Conservation (phyloP, 768 basidiomycete genomes). For the Gloeopeniophorella convolvens region DNA sequence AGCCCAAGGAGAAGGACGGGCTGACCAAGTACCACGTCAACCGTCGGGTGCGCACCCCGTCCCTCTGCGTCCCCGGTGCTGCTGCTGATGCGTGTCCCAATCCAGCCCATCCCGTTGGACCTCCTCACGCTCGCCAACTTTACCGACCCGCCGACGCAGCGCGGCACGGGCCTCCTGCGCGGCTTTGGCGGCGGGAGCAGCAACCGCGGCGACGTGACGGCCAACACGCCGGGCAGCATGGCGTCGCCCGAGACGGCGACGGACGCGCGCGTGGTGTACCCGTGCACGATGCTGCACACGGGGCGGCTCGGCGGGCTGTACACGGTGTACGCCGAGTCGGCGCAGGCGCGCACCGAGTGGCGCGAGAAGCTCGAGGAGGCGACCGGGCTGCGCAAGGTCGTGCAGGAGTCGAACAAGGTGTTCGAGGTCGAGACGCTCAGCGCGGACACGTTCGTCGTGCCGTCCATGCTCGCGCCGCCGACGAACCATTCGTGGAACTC, state of each 20-base stretch:
- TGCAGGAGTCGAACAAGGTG: conserved; percentile 90
- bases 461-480: conserved; percentile 43
- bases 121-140: conserved; percentile 82
- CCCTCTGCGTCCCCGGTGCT: neutral
- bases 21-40: conserved; percentile 73
- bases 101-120: conserved; percentile 87
- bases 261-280: conserved; percentile 76
- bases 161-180: conserved; percentile 66
- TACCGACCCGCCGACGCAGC: conserved; percentile 70
- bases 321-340: conserved; percentile 80
- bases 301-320: conserved; percentile 84
- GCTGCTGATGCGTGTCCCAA: neutral
- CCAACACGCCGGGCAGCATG: conserved; percentile 26
- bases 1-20: conserved; percentile 73
- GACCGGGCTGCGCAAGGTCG: conserved; percentile 72
- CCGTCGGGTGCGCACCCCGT: conserved; percentile 49
- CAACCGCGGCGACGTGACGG: conserved; percentile 23
- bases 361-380: conserved; percentile 86
- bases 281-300: conserved; percentile 84
- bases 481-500: conserved; percentile 53
- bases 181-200: conserved; percentile 40
- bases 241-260: conserved; percentile 35
- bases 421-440: conserved; percentile 91
- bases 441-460: conserved; percentile 79
- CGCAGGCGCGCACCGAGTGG: conserved; percentile 77